Base-by-base conservation (phyloP, 768 basidiomycete genomes). In the Neoboletus brunneissimus region DNA sequence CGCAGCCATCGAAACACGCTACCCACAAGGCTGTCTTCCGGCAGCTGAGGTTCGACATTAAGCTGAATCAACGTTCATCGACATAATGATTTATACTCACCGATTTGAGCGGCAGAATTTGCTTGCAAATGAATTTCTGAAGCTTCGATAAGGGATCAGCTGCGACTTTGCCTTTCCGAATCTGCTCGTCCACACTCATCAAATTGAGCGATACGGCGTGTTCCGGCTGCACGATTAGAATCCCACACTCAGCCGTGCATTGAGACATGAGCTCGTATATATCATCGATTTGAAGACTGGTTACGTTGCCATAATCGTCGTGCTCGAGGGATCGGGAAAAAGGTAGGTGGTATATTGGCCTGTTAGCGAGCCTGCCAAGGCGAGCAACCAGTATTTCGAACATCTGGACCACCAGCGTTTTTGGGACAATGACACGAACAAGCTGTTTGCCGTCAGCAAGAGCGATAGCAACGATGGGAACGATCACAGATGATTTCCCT, bases 191-290 rank as follows among this genome's bases (percentile, higher is more conserved):
- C 9, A 81, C 57, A 0, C 69, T 67, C 74, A 76, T 75, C 31
- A 82, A 65, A 53, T 74, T 70, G 55, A 77, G 77, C 0, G 81
- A 82, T 2, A 81, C 70, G 3, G 79, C 73, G 40, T 82, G 80
- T 45, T 82, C 80, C 0, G 81, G 81, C 47, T 82, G 81, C 11
- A 67, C 61, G 3, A 82, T 64, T 3, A 81, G 61, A 11, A 82
- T 58, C 0, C 81, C 81, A 20, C 67, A 60, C 35, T 63, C 63
- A 0, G 49, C 50, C 51, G 64, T 66, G 55, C 81, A 83, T 25
- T 65, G 65, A 31, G 70, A 58, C 52, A 73, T 70, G 18, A 82
- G 52, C 20, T 43, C 20, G 11, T 58, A 57, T n/a, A 80, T 65
- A 10, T 42, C 45, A 2, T 53, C 22, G 7, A 71, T 53, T 46